These are phyloP conservation scores for Akanthomyces lecanii DNA, from an alignment of 2,329 filamentous ascomycete species.

Conservation along the genomic window DNA sequence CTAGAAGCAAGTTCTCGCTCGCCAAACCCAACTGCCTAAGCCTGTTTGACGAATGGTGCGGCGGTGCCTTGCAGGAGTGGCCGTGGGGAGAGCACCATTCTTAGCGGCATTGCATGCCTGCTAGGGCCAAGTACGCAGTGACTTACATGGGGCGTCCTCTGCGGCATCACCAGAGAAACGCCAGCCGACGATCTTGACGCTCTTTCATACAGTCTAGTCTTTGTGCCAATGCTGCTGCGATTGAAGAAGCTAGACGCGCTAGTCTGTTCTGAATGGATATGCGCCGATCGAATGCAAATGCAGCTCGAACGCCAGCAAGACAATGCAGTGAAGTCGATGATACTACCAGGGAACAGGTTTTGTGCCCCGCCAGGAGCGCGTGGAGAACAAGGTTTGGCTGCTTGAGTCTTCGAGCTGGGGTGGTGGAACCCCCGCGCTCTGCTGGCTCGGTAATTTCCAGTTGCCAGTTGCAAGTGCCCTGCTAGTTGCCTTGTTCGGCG, in stretches of 20 bases:
- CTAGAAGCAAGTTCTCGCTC: slow-evolving; percentile 9
- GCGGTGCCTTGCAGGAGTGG: slow-evolving; percentile 3
- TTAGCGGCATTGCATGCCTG: not conserved
- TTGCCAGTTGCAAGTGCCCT: not conserved
- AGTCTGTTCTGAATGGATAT: not conserved
- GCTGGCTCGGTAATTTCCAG: not conserved
- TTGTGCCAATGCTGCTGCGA: too few relatives aligned
- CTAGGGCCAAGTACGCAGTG: not conserved
- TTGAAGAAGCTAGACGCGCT: not conserved
- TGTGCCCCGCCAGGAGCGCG: not conserved
- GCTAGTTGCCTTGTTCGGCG: not conserved
- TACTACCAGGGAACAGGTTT: not conserved
- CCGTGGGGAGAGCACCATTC: slow-evolving; percentile 1
- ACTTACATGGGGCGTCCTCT: not conserved
- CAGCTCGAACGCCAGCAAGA: not conserved
- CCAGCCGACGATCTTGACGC: not conserved
- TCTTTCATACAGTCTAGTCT: not conserved
- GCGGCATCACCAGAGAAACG: not conserved
- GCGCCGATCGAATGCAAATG: not conserved
- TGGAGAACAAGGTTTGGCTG: slow-evolving; percentile 14
- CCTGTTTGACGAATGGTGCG: slow-evolving; percentile 10
- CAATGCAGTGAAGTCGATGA: not conserved
- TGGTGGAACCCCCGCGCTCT: slow-evolving; percentile 1
- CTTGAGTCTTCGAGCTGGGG: not conserved
- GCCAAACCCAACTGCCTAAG: not conserved